phyloP scores from a whole-genome alignment of 75 land plant genomes.

The Cryptomeria japonica region DNA sequence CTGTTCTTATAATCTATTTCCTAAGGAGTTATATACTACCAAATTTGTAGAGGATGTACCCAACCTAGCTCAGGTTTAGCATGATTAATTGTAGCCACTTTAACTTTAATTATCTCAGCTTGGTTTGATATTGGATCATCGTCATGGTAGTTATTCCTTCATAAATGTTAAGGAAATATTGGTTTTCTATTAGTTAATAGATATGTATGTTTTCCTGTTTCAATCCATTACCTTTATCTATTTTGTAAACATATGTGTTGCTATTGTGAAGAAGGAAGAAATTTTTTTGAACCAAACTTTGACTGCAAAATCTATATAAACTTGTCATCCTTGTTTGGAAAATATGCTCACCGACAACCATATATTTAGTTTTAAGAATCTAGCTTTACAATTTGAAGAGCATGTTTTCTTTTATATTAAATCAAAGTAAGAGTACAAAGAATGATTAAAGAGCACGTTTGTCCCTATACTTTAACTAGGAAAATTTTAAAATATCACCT shows the following conservation, averaged over 20 bases:
- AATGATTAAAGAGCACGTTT: neutral
- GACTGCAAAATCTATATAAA: neutral
- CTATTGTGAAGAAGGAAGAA: neutral
- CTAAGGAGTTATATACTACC: too few species aligned
- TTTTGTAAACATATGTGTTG: neutral
- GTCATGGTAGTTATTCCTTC: neutral
- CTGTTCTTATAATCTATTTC: too few species aligned
- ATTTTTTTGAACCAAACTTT: neutral
- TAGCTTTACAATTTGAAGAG: neutral
- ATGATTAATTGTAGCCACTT: neutral
- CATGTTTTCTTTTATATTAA: neutral
- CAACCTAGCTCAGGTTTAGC: too few species aligned
- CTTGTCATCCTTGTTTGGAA: neutral
- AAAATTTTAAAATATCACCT: neutral
- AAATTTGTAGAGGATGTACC: too few species aligned
- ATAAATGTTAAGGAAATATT: neutral
- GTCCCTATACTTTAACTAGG: neutral
- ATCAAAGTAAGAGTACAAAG: too few species aligned
- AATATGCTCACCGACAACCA: neutral
- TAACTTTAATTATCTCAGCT: neutral
- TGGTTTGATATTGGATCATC: neutral
- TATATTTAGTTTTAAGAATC: neutral
- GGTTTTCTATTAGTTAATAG: neutral
- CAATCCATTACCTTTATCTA: neutral
- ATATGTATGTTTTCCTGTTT: too few species aligned